phyloP scores from a whole-genome alignment of 169 alveolate genomes.

The Plasmodium vivax region DNA sequence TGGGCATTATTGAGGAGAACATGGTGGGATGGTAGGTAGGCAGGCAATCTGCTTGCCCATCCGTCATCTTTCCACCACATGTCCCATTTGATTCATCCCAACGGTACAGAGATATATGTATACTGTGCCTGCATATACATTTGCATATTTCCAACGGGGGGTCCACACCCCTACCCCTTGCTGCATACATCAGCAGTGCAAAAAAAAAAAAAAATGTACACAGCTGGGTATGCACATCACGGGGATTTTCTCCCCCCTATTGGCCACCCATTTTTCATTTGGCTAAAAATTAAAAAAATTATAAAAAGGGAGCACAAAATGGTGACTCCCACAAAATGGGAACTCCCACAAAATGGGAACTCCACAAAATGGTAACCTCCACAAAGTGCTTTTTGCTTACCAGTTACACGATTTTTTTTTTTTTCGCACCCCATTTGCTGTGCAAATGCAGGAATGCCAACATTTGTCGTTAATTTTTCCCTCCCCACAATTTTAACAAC shows the following conservation, averaged over 20 bases:
- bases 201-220: neutral
- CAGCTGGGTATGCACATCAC: neutral
- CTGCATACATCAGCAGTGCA: neutral
- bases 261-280: neutral
- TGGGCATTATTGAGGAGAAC: constrained; percentile 48
- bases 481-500: neutral
- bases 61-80: neutral
- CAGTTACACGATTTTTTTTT: neutral
- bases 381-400: neutral
- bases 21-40: constrained; percentile 27
- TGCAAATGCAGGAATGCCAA: neutral
- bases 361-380: neutral
- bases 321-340: neutral
- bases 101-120: neutral
- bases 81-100: neutral
- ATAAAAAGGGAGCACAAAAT: neutral
- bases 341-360: too few species aligned
- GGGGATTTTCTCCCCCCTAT: neutral
- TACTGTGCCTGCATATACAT: neutral
- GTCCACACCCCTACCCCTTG: neutral
- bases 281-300: neutral
- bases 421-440: neutral
- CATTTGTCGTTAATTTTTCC: neutral
- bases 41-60: neutral
- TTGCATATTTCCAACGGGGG: neutral